Evolutionary conservation across 106 monocot genomes (phyloP).

Genomic region (Allium cepa): DNA sequence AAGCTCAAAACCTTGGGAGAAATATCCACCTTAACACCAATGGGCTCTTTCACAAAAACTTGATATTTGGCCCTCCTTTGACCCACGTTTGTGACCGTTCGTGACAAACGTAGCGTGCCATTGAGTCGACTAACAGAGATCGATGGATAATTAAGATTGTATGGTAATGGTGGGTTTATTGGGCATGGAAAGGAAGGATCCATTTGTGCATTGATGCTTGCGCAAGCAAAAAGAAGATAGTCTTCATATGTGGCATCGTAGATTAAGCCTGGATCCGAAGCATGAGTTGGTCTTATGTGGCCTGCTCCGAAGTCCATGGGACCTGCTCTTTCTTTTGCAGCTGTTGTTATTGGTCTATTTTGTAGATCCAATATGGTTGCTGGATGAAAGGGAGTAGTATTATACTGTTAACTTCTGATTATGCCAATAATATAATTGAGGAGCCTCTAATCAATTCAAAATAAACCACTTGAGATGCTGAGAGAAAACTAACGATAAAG

Average conservation of each 20-base stretch:
- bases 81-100: constrained; percentile 76
- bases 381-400: constrained; percentile 11
- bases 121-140: constrained; percentile 34
- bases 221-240: constrained; percentile 66
- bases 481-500: too few relatives aligned
- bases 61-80: constrained; percentile 18
- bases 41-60: constrained; percentile 33
- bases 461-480: too few relatives aligned
- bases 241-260: constrained; percentile 67
- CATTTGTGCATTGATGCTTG: constrained; percentile 35
- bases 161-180: constrained; percentile 16
- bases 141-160: constrained; percentile 71
- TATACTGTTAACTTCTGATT: not conserved
- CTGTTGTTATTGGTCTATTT: constrained; percentile 34
- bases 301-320: constrained; percentile 68
- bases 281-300: constrained; percentile 47
- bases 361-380: constrained; percentile 23
- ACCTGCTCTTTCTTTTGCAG: constrained; percentile 26
- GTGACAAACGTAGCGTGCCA: constrained; percentile 20
- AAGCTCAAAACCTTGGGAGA: constrained; percentile 36
- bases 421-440: too few relatives aligned
- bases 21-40: constrained; percentile 34
- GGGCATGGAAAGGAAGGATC: constrained; percentile 60
- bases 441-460: too few relatives aligned
- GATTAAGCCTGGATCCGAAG: constrained; percentile 59